A percentile compares a stretch with the other conserved stretches of the same genome.
Conservation (phyloP, 2,329 filamentous ascomycete species). For the Colletotrichum lini region DNA sequence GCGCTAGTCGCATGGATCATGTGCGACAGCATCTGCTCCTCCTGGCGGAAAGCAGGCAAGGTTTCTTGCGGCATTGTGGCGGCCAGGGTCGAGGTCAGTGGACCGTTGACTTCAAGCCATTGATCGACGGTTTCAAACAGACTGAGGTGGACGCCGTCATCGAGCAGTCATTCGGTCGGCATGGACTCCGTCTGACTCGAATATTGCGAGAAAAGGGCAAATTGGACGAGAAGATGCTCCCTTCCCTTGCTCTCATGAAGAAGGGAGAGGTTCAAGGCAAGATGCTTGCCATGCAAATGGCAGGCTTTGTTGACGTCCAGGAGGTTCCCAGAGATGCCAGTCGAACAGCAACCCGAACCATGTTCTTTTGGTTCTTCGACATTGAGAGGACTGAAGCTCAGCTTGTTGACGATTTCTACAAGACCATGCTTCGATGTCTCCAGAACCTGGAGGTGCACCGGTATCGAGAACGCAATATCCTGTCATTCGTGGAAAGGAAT, state of each 20-base stretch:
- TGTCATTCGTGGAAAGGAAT: slow-evolving; percentile 85
- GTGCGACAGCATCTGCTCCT: slow-evolving; percentile 82
- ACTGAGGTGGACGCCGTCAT: slow-evolving; percentile 87
- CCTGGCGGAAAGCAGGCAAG: slow-evolving; percentile 77
- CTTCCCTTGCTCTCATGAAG: slow-evolving; percentile 84
- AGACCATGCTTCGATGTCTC: slow-evolving; percentile 87
- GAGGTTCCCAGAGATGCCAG: slow-evolving; percentile 92
- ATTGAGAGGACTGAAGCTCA: slow-evolving; percentile 77
- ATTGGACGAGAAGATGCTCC: slow-evolving; percentile 92
- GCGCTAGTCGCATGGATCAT: slow-evolving; percentile 66
- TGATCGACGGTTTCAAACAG: slow-evolving; percentile 80
- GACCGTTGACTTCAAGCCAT: slow-evolving; percentile 84
- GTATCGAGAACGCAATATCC: slow-evolving; percentile 77
- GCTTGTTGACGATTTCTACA: slow-evolving; percentile 87
- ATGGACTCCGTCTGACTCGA: slow-evolving; percentile 85
- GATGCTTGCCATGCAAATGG: slow-evolving; percentile 87
- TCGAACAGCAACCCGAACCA: slow-evolving; percentile 84
- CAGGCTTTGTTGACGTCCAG: slow-evolving; percentile 90
- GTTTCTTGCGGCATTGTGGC: slow-evolving; percentile 79
- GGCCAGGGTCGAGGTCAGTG: slow-evolving; percentile 78
- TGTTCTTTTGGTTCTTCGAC: slow-evolving; percentile 96
- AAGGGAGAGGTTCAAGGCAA: slow-evolving; percentile 88
- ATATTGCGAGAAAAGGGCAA: slow-evolving; percentile 91
- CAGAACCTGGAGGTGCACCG: slow-evolving; percentile 86
- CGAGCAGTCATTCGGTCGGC: slow-evolving; percentile 80